A percentile compares a stretch with the other conserved stretches of the same genome.
Conservation (phyloP, 2,329 filamentous ascomycete species). For the Hymenoscyphus albidus region DNA sequence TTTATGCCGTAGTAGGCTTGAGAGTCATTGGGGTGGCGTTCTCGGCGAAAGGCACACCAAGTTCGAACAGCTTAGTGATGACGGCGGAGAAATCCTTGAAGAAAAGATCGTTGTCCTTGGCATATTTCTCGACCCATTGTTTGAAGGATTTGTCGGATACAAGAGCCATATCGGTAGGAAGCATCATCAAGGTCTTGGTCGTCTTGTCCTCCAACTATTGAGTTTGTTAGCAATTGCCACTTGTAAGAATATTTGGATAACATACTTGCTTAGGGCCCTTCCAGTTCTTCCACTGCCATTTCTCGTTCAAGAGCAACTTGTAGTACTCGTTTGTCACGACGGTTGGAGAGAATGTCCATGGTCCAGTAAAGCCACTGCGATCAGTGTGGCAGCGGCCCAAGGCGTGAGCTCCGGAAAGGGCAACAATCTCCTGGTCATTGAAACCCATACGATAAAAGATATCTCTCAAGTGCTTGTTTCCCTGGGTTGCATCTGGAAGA, state of each 20-base stretch:
- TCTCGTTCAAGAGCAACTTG: conserved; percentile 81
- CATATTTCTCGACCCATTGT: conserved; percentile 78
- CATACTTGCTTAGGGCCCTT: conserved; percentile 72
- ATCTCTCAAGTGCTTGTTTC: conserved; percentile 74
- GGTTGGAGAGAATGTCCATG: conserved; percentile 89
- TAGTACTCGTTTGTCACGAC: conserved; percentile 94
- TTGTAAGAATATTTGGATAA: neutral
- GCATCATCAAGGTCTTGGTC: conserved; percentile 92
- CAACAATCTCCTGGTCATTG: conserved; percentile 94
- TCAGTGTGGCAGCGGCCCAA: conserved; percentile 86
- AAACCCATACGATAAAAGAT: conserved; percentile 98
- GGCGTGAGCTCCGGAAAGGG: conserved; percentile 79
- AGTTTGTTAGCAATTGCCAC: conserved; percentile 6
- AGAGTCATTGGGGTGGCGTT: conserved; percentile 58
- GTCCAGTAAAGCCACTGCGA: conserved; percentile 82
- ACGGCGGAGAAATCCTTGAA: conserved; percentile 88
- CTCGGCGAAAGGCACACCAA: conserved; percentile 83
- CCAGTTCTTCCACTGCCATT: conserved; percentile 92
- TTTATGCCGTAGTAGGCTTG: conserved; percentile 48
- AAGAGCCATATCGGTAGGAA: conserved; percentile 85
- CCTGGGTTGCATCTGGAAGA: conserved; percentile 77
- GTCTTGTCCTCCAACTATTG: conserved; percentile 76
- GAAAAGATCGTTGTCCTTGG: conserved; percentile 85
- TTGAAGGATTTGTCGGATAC: conserved; percentile 85
- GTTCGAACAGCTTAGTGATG: conserved; percentile 80